A percentile compares a stretch with the other conserved stretches of the same genome.
Conservation (phyloP, 495 filamentous ascomycete genomes). For the Pseudevernia furfuracea region DNA sequence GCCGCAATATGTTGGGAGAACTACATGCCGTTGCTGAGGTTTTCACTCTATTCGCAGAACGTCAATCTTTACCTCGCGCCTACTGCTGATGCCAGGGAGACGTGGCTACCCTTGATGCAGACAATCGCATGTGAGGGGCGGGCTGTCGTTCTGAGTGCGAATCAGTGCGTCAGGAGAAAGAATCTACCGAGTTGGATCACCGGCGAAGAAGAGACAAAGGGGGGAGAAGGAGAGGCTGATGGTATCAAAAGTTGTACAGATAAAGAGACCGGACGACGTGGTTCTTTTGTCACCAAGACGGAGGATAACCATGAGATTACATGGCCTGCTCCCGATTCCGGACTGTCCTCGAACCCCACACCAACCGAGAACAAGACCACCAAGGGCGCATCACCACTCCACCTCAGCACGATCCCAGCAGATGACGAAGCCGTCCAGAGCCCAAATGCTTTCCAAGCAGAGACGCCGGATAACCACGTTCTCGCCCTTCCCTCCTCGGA, state of each 20-base stretch:
- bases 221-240: conserved; percentile 5
- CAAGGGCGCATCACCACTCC: conserved; percentile 11
- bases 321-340: conserved; percentile 32
- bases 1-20: conserved; percentile 97
- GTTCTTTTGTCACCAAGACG: conserved; percentile 34
- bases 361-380: neutral
- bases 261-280: conserved; percentile 21
- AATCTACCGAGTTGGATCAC: conserved; percentile 53
- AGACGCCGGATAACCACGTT: conserved; percentile 17
- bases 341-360: neutral
- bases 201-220: conserved; percentile 15
- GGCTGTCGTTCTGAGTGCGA: conserved; percentile 78
- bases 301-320: conserved; percentile 49
- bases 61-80: conserved; percentile 90
- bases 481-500: conserved; percentile 16
- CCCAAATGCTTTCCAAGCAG: neutral
- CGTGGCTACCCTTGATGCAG: conserved; percentile 75
- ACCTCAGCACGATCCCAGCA: conserved; percentile 12
- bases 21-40: conserved; percentile 82
- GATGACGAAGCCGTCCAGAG: conserved; percentile 10
- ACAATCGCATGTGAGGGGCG: conserved; percentile 75
- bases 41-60: conserved; percentile 80
- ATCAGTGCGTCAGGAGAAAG: conserved; percentile 63
- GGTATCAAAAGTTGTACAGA: conserved; percentile 16
- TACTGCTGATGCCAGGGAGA: conserved; percentile 77